A percentile compares a stretch with the other conserved stretches of the same genome.
Conservation (phyloP, 1,284 basidiomycete genomes). For the Vanrija humicola region DNA sequence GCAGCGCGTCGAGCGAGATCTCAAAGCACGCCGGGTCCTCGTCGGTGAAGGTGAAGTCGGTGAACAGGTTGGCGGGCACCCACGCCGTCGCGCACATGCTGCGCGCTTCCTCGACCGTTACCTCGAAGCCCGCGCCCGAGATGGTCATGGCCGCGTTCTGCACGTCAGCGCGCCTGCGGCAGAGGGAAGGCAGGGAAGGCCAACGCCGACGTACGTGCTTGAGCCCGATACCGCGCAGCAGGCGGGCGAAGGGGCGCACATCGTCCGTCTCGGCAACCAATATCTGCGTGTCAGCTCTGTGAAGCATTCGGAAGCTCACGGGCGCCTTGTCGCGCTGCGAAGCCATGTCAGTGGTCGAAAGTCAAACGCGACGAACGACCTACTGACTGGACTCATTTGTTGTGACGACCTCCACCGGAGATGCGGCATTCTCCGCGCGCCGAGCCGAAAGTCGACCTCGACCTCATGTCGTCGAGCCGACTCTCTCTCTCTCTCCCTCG, state of each 20-base stretch:
- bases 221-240: slow-evolving; percentile 74
- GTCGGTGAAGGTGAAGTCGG: slow-evolving; percentile 61
- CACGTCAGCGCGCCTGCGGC: slow-evolving; percentile 4
- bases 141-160: slow-evolving; percentile 76
- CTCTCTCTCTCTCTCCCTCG: no score
- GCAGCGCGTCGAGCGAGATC: slow-evolving; percentile 70
- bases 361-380: background rate
- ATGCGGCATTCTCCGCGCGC: background rate
- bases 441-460: background rate
- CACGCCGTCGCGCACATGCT: slow-evolving; percentile 79
- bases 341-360: background rate
- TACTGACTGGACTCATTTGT: background rate
- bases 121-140: slow-evolving; percentile 65
- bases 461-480: background rate
- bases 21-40: slow-evolving; percentile 59
- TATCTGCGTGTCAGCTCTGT: slow-evolving; percentile 53
- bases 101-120: slow-evolving; percentile 81
- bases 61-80: slow-evolving; percentile 72
- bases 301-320: background rate
- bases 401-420: background rate
- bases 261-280: slow-evolving; percentile 71
- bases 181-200: background rate
- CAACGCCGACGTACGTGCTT: slow-evolving; percentile 59
- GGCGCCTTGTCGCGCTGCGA: background rate
- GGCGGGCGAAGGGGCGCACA: slow-evolving; percentile 66